phyloP scores from a whole-genome alignment of 805 yeast genomes.

The Suhomyces pyralidae region DNA sequence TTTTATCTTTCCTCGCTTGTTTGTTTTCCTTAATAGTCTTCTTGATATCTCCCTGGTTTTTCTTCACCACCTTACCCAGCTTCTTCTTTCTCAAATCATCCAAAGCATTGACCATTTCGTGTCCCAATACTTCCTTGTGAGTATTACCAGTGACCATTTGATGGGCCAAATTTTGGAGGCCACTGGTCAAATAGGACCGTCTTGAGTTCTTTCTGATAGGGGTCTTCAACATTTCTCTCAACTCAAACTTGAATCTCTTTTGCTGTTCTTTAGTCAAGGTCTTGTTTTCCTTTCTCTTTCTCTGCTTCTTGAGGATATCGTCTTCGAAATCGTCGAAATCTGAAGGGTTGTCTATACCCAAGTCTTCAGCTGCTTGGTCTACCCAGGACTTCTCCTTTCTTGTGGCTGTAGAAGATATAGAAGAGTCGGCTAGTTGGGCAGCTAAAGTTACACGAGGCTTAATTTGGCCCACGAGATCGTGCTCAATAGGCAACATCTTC shows the following conservation, averaged over 20 bases:
- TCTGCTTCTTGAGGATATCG: conserved; percentile 60
- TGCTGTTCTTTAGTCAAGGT: conserved; percentile 48
- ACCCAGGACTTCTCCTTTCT: conserved; percentile 78
- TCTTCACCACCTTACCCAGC: neutral
- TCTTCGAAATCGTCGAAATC: conserved; percentile 65
- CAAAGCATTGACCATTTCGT: conserved; percentile 63
- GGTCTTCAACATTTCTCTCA: conserved; percentile 48
- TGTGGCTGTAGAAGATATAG: conserved; percentile 54
- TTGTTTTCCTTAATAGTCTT: neutral
- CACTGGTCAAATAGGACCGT: conserved; percentile 76
- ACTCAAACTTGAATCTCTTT: conserved; percentile 46
- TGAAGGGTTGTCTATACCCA: conserved; percentile 71
- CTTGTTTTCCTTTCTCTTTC: conserved; percentile 46
- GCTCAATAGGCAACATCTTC: conserved; percentile 71
- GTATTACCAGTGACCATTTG: conserved; percentile 58
- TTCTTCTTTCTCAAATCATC: conserved; percentile 43
- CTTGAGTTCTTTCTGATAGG: conserved; percentile 64
- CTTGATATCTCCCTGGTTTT: conserved; percentile 7
- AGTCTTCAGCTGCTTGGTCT: conserved; percentile 86
- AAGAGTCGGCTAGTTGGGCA: conserved; percentile 70
- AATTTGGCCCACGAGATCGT: conserved; percentile 66
- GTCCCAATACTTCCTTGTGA: conserved; percentile 69
- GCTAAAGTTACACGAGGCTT: conserved; percentile 69
- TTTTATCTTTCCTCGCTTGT: conserved; percentile 3
- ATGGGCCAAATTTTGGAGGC: conserved; percentile 74